Evolutionary conservation across 148 eudicot species (phyloP).

Genomic region (Diospyros lotus): DNA sequence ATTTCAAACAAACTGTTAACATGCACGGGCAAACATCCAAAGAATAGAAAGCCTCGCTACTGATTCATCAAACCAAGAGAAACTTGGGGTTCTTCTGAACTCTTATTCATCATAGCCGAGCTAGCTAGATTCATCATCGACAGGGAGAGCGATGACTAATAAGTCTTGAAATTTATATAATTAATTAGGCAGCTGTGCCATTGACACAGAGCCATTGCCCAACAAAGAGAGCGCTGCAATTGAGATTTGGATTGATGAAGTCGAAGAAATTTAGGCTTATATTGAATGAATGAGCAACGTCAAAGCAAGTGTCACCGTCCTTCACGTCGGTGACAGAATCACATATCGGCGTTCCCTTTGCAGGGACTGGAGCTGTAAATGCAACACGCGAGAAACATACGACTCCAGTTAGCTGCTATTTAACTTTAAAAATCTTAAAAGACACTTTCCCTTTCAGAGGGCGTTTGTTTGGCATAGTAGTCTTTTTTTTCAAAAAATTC

Average conservation of each 20-base stretch:
- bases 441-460: too few species aligned
- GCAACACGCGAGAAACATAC: not conserved
- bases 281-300: not conserved
- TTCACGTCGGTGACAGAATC: conserved; percentile 4
- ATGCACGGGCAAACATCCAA: too few species aligned
- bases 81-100: too few species aligned
- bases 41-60: too few species aligned
- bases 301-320: conserved; percentile 9
- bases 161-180: not conserved
- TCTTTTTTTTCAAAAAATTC: too few species aligned
- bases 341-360: conserved; percentile 1
- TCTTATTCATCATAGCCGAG: too few species aligned
- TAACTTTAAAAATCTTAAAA: not conserved
- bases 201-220: conserved; percentile 8
- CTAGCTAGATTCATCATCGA: too few species aligned
- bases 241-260: conserved; percentile 3
- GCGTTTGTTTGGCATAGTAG: too few species aligned
- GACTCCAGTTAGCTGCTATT: too few species aligned
- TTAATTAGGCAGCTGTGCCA: not conserved
- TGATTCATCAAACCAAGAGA: too few species aligned
- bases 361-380: not conserved
- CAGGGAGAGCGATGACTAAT: too few species aligned
- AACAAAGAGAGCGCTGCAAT: not conserved
- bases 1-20: too few species aligned
- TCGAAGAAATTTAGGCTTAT: not conserved